Percentiles rank a stretch among this genome's conserved stretches.
Evolutionary conservation across 1,284 basidiomycete species (phyloP).

Genomic region (Thelephora terrestris): DNA sequence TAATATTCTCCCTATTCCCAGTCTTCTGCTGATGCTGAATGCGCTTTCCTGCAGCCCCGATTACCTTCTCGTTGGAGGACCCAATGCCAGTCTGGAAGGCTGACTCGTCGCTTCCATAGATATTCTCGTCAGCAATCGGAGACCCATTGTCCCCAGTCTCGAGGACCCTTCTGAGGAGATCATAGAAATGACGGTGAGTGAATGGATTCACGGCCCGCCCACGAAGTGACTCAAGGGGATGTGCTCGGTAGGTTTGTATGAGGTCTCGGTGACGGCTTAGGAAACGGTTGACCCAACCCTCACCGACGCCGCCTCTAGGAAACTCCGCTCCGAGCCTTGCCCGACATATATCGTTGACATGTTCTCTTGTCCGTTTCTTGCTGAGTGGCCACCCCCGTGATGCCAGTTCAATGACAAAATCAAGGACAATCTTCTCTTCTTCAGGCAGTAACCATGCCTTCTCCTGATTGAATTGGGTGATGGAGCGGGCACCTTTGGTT

Average conservation of each 20-base stretch:
- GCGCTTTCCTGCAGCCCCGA: conserved; percentile 16
- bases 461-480: conserved; percentile 12
- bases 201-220: conserved; percentile 25
- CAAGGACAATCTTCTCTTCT: conserved; percentile 21
- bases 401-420: conserved; percentile 17
- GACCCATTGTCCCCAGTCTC: too few species aligned
- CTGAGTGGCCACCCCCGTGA: conserved; percentile 26
- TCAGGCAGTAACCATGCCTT: conserved; percentile 16
- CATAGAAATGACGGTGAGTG: conserved; percentile 22
- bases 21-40: conserved; percentile 21
- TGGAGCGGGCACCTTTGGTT: too few species aligned
- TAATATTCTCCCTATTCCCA: conserved; percentile 26
- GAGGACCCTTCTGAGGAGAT: conserved; percentile 18
- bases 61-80: conserved; percentile 17
- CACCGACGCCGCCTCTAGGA: conserved; percentile 22
- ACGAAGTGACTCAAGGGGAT: conserved; percentile 21
- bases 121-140: conserved; percentile 13
- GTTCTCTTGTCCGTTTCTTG: conserved; percentile 18
- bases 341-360: conserved; percentile 11
- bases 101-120: conserved; percentile 24
- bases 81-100: conserved; percentile 16
- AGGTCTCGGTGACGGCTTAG: conserved; percentile 20
- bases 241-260: conserved; percentile 18
- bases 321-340: conserved; percentile 19
- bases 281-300: conserved; percentile 27